Evolutionary conservation across 2,329 filamentous ascomycete species (phyloP), one percentile per base, ranked within the genome.

Genomic region (Penicillium rolfsii): DNA sequence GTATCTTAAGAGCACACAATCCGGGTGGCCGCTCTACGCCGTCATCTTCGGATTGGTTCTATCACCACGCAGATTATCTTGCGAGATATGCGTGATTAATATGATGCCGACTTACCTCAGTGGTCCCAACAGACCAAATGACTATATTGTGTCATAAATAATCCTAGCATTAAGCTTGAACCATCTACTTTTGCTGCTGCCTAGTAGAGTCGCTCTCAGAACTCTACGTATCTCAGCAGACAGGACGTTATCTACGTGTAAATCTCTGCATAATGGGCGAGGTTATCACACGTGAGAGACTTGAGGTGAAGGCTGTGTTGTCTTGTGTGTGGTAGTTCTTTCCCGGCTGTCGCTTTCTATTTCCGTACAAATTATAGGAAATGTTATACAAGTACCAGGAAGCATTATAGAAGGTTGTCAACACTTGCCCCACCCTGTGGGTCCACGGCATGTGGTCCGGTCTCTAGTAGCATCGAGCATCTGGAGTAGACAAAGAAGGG

Each of bases 351-450:
- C 9, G 30, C 16, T 19, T 22, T 22, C 4, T 35, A 16, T 50
- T 46, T 35, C 28, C 14, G 30, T 30, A 33, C n/a, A 16, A n/a
- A 5, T 1, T 11, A 12, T 33, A 19, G 19, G 26, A 22, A 22
- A 22, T 22, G 52, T 43, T 38, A 30, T 26, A 19, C 30, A 33
- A 30, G 53, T 41, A 33, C 46, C 40, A 19, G 22, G 60, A 55
- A 57, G 33, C 40, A 36, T 2, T 19, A 38, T 45, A 52, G 46
- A 52, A 57, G 46, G n/a, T 8, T n/a, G 16, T 57, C 35, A 26
- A 57, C 33, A 41, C 19, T 19, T 48, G 56, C 52, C 60, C 56
- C 56, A 61, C 55, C 4, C 26, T 22, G 59, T 59, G 56, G 52
- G 52, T 59, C 59, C 19, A n/a, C 48, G 26, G 19, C 35, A 26